Evolutionary conservation across 148 eudicot genomes (phyloP).

Genomic region (Fallopia convolvulus): DNA sequence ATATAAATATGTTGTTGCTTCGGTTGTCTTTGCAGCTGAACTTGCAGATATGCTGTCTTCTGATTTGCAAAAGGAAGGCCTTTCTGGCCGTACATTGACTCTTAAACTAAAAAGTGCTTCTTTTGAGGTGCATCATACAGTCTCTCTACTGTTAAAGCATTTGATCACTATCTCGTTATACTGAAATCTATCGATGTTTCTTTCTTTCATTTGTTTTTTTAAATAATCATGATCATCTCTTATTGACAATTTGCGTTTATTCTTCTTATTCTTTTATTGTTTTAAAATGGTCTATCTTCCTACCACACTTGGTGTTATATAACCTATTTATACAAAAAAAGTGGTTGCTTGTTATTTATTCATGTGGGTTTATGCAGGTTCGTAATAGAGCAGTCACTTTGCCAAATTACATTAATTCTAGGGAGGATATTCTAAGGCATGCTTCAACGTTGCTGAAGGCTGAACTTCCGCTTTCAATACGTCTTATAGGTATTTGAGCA

Average conservation of each 20-base stretch:
- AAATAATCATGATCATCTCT: not conserved
- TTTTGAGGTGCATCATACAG: slow-evolving; percentile 58
- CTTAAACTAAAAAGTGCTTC: slow-evolving; percentile 79
- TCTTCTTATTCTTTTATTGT: not conserved
- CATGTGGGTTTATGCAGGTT: slow-evolving; percentile 41
- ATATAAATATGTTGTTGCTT: not conserved
- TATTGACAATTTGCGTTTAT: not conserved
- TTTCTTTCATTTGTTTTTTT: not conserved
- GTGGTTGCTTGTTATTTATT: not conserved
- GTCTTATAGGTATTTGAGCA: slow-evolving; percentile 63
- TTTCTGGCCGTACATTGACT: slow-evolving; percentile 76
- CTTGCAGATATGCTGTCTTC: slow-evolving; percentile 81
- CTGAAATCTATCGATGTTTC: not conserved
- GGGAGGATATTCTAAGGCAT: slow-evolving; percentile 73
- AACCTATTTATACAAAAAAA: not conserved
- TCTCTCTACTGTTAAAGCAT: not conserved
- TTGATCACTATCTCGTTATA: not conserved
- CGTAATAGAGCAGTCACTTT: slow-evolving; percentile 79
- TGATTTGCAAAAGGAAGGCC: slow-evolving; percentile 77
- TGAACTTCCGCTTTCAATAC: slow-evolving; percentile 78
- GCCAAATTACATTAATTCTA: slow-evolving; percentile 51
- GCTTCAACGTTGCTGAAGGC: slow-evolving; percentile 81
- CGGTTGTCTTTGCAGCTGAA: slow-evolving; percentile 51
- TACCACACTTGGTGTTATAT: not conserved
- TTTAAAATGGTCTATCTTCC: not conserved